These are phyloP conservation scores for Plasmodium gonderi DNA, from an alignment of 169 alveolate genomes.

Conservation along the genomic window DNA sequence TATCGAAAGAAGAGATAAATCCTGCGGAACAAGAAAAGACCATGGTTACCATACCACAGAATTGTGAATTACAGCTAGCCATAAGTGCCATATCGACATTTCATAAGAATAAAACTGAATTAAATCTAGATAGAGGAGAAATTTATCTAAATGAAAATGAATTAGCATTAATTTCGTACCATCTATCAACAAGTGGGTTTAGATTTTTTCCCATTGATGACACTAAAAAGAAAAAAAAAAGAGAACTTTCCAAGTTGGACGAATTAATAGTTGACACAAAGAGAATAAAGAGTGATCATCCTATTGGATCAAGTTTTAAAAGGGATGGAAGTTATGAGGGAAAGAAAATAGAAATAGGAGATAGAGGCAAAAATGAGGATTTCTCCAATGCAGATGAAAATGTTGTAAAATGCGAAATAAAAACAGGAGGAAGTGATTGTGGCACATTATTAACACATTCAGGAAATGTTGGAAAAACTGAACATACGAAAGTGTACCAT, in stretches of 20 bases:
- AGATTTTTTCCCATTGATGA: conserved; percentile 49
- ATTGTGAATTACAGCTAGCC: not conserved
- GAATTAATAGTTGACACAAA: not conserved
- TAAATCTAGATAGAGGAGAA: conserved; percentile 57
- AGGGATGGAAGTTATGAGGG: not conserved
- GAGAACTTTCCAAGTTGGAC: conserved; percentile 18
- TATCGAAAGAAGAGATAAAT: not conserved
- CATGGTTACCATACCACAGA: not conserved
- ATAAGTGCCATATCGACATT: not conserved
- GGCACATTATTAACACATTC: not conserved
- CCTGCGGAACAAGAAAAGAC: not conserved
- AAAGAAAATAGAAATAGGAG: not conserved
- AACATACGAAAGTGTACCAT: no score
- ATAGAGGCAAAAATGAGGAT: not conserved
- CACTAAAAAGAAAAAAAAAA: conserved; percentile 26
- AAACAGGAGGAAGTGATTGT: not conserved
- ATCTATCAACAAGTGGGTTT: conserved; percentile 21
- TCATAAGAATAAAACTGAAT: not conserved
- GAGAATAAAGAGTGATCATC: conserved; percentile 6
- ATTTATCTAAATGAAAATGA: conserved; percentile 28
- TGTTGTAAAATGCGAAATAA: no score
- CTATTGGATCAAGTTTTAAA: not conserved
- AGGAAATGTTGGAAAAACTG: no score
- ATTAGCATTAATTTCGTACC: not conserved
- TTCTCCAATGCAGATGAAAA: not conserved